Evolutionary conservation across 352 stramenopile species (phyloP), one percentile per base, ranked within the genome.

Genomic region (Globisporangium viniferum): DNA sequence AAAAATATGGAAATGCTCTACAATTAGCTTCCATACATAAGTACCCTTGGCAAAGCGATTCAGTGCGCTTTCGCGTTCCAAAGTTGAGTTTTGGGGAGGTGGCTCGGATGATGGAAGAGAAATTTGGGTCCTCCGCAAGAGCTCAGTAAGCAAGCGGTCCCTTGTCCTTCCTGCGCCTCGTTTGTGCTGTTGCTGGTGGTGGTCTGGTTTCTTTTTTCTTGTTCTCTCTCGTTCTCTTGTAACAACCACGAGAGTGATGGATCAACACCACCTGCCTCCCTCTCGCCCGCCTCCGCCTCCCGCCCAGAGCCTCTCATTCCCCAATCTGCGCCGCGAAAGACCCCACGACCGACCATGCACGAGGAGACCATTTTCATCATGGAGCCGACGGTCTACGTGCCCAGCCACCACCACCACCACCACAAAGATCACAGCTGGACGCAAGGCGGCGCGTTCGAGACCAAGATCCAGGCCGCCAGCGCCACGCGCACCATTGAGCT

Each of bases 251-350:
- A 12, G 12, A 27, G 20, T 46, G 54, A 59, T 59, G 54, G 54
- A 59, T 59, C 29, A 22, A 31, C 55, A n/a, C 46, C 46, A 27
- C 53, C 51, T 58, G 51, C 54, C 54, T 18, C 54, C 22, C 54
- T 41, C 54, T 58, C 54, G 12, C 54, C 35, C 41, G 41, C 46
- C 46, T 27, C n/a, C 41, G 12, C 41, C 7, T 12, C 14, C 41
- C 41, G 41, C 29, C 3, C 29, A 33, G 35, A 48, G 41, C 46
- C 55, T 27, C 55, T 27, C 55, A 60, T 46, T 60, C 55, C 31
- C 18, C 29, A 60, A 60, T 60, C 29, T 60, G 55, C 55, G 55
- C 55, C 55, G 55, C 55, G 31, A 60, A 60, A 60, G 31, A 60
- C 31, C 31, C 36, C 53, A 39, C 27, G 53, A 59, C 5, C 6